Base-by-base conservation (phyloP, 192 early-diverging fungal species). In the Podochytrium sp. region DNA sequence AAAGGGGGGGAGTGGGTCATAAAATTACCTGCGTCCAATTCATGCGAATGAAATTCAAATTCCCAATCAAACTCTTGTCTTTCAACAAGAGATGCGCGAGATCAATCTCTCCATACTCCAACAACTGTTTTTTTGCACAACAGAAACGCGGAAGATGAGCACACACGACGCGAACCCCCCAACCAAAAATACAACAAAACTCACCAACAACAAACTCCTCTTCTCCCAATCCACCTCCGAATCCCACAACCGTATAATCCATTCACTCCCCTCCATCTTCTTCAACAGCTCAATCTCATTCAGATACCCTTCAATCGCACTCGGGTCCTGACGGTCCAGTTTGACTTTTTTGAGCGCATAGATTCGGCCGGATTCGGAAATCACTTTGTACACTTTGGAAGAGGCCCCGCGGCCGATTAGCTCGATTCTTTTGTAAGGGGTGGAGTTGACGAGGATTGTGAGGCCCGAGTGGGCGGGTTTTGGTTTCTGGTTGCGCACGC, bases 101-200 rank as follows among this genome's bases (percentile, higher is more conserved):
- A 67, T 97, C 95, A 7, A 90, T 91, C 71, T 97, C 95, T 16
- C 96, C 96, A 68, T 87, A 93, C 76, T 98, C 96, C 79, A 98
- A 80, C 2, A 91, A 42, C 88, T 90, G 75, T 38, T 14, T 12
- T 57, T 16, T 14, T 18, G 12, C 33, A n/a, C 37, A 2, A 39
- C 39, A 63, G 20, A 33, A 1, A 57, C n/a, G n/a, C n/a, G n/a
- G n/a, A n/a, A n/a, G n/a, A 49, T 3, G 47, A 3, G 16, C 47
- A 23, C 47, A 23, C 23, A 0, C 16, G 47, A 49, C 23, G 47
- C n/a, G 40, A 1, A 42, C 32, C 37, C 18, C 7, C 23, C 10
- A 14, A 47, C 41, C 2, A 63, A 16, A 61, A 47, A 47, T 23
- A 23, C 47, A 47, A 47, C 7, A 29, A 1, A 68, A 10, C 78